Conservation (phyloP, 2,329 filamentous ascomycete species). For the Rhynchosporium secalis region DNA sequence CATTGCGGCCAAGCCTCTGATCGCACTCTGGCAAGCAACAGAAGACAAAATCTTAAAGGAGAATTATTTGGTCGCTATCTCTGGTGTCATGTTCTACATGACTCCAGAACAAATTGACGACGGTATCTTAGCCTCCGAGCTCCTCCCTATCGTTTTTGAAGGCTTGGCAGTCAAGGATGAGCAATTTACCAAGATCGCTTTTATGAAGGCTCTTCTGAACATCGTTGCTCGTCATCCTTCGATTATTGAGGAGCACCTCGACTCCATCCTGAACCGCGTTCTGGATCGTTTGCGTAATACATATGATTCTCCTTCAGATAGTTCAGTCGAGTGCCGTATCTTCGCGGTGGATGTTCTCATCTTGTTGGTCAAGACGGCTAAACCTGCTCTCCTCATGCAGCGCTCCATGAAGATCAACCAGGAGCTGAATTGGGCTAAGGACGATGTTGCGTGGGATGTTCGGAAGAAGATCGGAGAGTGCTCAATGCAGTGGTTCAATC, state of each 20-base stretch:
- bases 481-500: conserved; percentile 31
- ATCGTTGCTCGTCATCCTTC: conserved; percentile 27
- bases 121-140: conserved; percentile 18
- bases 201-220: conserved; percentile 30
- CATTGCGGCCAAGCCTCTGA: conserved; percentile 23
- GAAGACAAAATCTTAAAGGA: conserved; percentile 22
- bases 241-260: conserved; percentile 33
- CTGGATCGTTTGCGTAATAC: conserved; percentile 36
- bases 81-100: conserved; percentile 33
- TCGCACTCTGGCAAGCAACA: conserved; percentile 24
- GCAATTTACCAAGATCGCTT: conserved; percentile 30
- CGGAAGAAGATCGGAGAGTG: conserved; percentile 31
- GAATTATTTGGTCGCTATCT: conserved; percentile 36
- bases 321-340: conserved; percentile 27
- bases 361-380: conserved; percentile 29
- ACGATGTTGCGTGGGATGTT: conserved; percentile 35
- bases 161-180: conserved; percentile 34
- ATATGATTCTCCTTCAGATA: conserved; percentile 33
- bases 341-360: conserved; percentile 37
- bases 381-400: conserved; percentile 21
- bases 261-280: conserved; percentile 37
- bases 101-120: conserved; percentile 23
- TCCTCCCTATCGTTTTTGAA: conserved; percentile 34
- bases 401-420: conserved; percentile 27
- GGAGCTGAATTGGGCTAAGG: conserved; percentile 34